Conservation (phyloP, 768 basidiomycete species). For the Rhodotorula babjevae region DNA sequence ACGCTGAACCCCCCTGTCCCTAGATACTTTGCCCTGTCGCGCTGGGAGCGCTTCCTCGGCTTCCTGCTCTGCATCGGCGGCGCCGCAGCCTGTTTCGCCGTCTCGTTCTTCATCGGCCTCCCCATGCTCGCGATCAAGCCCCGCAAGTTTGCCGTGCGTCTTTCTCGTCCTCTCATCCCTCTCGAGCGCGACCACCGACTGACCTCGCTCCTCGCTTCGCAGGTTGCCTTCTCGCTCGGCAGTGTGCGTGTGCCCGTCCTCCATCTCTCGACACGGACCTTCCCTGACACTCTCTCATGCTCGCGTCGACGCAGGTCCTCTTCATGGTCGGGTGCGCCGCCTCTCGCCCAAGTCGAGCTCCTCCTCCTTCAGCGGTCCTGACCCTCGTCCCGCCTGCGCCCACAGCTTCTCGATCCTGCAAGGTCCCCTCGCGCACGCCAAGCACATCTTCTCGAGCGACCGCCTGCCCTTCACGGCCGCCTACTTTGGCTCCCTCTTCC, state of each 20-base stretch:
- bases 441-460: conserved; percentile 57
- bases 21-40: conserved; percentile 57
- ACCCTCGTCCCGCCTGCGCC: too few species aligned
- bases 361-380: neutral
- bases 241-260: conserved; percentile 15
- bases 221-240: conserved; percentile 27
- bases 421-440: conserved; percentile 85
- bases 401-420: conserved; percentile 49
- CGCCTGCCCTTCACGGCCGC: conserved; percentile 56
- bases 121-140: conserved; percentile 69
- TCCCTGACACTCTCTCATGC: neutral
- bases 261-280: too few species aligned
- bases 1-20: neutral
- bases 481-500: conserved; percentile 74
- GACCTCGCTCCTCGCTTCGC: neutral
- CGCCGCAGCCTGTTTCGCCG: conserved; percentile 86
- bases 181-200: conserved; percentile 49
- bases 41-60: conserved; percentile 91
- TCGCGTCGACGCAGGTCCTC: conserved; percentile 51
- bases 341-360: neutral
- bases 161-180: conserved; percentile 56
- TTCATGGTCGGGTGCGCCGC: conserved; percentile 90
- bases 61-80: conserved; percentile 85
- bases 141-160: conserved; percentile 68
- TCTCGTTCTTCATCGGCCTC: conserved; percentile 73